phyloP scores from a whole-genome alignment of 371 early-diverging fungal species.

The Batrachochytrium dendrobatidis region DNA sequence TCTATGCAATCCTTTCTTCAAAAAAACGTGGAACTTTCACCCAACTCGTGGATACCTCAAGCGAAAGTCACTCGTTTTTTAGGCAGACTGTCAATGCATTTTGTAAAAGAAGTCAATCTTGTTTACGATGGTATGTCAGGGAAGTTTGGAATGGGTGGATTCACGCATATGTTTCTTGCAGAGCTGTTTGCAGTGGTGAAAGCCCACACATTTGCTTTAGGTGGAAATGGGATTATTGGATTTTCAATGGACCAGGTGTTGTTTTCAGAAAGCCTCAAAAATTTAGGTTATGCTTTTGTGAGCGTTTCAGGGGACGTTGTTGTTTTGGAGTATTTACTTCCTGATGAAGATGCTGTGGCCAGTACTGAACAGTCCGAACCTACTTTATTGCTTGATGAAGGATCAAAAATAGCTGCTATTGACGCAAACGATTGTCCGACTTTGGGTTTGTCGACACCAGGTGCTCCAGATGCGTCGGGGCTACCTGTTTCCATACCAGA shows the following conservation, averaged over 20 bases:
- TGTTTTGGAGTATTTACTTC: conserved; percentile 4
- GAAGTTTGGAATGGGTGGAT: conserved; percentile 38
- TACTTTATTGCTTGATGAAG: too few relatives aligned
- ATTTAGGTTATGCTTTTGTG: conserved; percentile 55
- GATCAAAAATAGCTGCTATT: too few relatives aligned
- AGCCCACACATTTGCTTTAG: conserved; percentile 58
- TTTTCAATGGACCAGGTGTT: conserved; percentile 52
- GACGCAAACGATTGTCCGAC: too few relatives aligned
- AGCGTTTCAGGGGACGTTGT: conserved; percentile 38
- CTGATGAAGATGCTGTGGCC: too few relatives aligned
- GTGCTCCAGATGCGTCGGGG: too few relatives aligned
- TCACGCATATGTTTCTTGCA: conserved; percentile 51
- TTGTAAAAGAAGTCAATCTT: conserved; percentile 61
- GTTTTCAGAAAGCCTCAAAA: conserved; percentile 54
- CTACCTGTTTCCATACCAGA: too few relatives aligned
- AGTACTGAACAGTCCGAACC: too few relatives aligned
- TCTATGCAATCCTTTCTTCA: too few relatives aligned
- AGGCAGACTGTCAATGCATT: conserved; percentile 64
- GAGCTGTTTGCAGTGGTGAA: conserved; percentile 56
- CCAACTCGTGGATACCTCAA: conserved; percentile 52
- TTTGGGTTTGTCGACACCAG: too few relatives aligned
- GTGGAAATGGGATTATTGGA: conserved; percentile 61
- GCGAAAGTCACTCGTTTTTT: conserved; percentile 40
- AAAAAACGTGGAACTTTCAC: conserved; percentile 35
- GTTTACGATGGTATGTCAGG: conserved; percentile 46